Evolutionary conservation across 2,329 filamentous ascomycete genomes (phyloP).

Genomic region (Cladosporium oxysporum): DNA sequence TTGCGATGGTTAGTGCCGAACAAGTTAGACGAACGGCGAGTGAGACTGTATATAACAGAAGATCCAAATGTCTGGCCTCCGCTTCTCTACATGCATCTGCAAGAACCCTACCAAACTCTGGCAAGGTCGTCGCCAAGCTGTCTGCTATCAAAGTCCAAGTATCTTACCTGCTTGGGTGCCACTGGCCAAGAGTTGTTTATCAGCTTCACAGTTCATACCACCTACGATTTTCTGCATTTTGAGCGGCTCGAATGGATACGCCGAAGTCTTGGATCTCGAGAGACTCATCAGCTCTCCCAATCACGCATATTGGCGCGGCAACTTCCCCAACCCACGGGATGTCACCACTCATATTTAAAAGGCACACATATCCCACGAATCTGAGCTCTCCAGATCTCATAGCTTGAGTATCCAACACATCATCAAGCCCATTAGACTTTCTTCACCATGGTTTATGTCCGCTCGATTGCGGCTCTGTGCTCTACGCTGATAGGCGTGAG

Average conservation of each 20-base stretch:
- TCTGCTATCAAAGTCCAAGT: constrained; percentile 9
- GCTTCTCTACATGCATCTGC: neutral
- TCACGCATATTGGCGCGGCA: neutral
- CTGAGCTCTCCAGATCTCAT: neutral
- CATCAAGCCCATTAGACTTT: neutral
- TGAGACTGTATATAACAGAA: neutral
- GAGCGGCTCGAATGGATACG: constrained; percentile 1
- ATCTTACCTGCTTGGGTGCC: constrained; percentile 5
- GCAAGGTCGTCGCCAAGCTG: constrained; percentile 13
- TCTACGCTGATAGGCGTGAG: constrained; percentile 20
- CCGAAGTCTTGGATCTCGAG: constrained; percentile 10
- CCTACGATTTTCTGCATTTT: neutral
- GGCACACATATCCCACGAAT: neutral
- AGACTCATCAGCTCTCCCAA: neutral
- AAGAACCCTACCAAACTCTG: neutral
- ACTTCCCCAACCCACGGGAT: neutral
- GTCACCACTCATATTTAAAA: constrained; percentile 1
- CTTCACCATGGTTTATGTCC: constrained; percentile 21
- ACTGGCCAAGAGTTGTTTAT: constrained; percentile 14
- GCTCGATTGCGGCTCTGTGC: constrained; percentile 20
- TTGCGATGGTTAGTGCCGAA: neutral
- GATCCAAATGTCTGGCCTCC: neutral
- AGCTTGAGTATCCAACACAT: neutral
- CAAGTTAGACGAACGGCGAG: neutral
- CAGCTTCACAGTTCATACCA: neutral